Base-by-base conservation (phyloP, 768 basidiomycete species). In the Mycena leptocephala region DNA sequence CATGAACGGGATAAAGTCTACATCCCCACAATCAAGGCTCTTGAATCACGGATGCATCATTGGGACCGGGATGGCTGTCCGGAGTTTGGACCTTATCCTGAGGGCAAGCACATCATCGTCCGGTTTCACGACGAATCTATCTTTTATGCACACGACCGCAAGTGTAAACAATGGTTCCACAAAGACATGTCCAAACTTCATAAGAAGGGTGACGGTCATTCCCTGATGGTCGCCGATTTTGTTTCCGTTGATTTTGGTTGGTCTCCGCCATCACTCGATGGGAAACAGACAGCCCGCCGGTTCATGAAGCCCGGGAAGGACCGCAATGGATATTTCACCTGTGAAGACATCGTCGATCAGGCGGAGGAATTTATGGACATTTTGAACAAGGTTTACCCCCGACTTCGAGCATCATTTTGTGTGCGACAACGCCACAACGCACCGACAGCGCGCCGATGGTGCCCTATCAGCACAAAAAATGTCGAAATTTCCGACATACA, bases 141-240 rank as follows among this genome's bases (percentile, higher is more conserved):
- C 2, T 87, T 85, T 74, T 84, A 85, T 77, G 84, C 81, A 24
- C 76, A 87, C 78, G 84, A 86, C 76, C 72, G 78, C 0, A 43
- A 72, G 0, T 78, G 78, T 30, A 32, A 71, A 18, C 33, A 43
- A 5, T 86, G 84, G 83, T 66, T 80, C 16, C 75, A 83, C 33
- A 67, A 53, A 33, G 33, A 24, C 20, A 5, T 33, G 4, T 24
- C 51, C 1, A 67, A 55, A 30, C 53, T 37, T 5, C 53, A 67
- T 13, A 30, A n/a, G 11, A 53, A 67, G 35, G 67, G 67, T 0
- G 67, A 69, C 5, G 55, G 64, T 3, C 39, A 28, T n/a, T 69
- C 67, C 6, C 55, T 56, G 4, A 69, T 69, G 67, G 67, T 59
- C 4, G 55, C 68, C 3, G 68, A 70, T 43, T 70, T 41, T 59